phyloP scores from a whole-genome alignment of 805 yeast species.

The Cyberlindnera americana region DNA sequence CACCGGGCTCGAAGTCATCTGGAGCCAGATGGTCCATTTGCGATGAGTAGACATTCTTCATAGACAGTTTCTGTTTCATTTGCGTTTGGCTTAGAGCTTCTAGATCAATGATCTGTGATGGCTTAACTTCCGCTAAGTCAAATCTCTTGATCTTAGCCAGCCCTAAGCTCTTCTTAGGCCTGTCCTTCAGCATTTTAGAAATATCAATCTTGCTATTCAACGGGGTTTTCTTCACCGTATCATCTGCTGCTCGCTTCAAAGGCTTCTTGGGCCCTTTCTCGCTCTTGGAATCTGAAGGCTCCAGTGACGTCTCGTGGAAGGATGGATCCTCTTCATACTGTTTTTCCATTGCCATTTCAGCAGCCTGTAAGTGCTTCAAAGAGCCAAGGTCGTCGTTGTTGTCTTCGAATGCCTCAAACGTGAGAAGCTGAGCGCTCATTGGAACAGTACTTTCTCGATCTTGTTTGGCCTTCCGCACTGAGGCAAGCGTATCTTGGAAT shows the following conservation, averaged over 20 bases:
- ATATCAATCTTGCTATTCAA: constrained; percentile 16
- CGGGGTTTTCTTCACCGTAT: background rate
- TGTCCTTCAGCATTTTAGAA: constrained; percentile 17
- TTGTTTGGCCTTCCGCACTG: background rate
- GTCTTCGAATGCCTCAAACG: constrained; percentile 18
- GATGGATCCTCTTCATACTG: constrained; percentile 19
- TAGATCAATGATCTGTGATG: constrained; percentile 21
- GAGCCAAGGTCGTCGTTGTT: constrained; percentile 6
- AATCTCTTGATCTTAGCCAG: constrained; percentile 1
- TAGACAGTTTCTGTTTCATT: background rate
- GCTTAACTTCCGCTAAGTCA: constrained; percentile 12
- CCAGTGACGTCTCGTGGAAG: background rate
- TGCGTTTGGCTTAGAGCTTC: constrained; percentile 6
- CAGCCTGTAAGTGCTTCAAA: constrained; percentile 5
- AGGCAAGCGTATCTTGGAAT: constrained; percentile 6
- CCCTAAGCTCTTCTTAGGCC: constrained; percentile 7
- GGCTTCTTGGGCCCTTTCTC: background rate
- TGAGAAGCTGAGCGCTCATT: constrained; percentile 5
- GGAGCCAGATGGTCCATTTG: constrained; percentile 14
- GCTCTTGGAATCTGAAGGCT: background rate
- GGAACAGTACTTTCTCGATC: background rate
- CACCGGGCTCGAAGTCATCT: constrained; percentile 6
- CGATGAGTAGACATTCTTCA: constrained; percentile 8
- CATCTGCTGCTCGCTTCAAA: constrained; percentile 1
- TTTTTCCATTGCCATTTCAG: constrained; percentile 17